These are phyloP conservation scores for Wickerhamomyces bovis DNA, from an alignment of 805 yeast genomes.

Conservation along the genomic window DNA sequence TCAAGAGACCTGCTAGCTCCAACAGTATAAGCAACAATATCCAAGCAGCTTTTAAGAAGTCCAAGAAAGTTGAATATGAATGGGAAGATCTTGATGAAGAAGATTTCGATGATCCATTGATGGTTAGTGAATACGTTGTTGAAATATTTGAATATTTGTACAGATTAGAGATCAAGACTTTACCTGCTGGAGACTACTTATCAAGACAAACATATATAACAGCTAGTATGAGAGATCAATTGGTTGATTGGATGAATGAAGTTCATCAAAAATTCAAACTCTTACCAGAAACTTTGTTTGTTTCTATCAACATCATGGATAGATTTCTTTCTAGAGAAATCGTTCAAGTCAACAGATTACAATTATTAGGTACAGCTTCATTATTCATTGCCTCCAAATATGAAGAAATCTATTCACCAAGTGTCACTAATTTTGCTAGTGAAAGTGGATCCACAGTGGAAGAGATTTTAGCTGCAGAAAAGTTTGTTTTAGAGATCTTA, in stretches of 20 bases:
- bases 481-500: constrained; percentile 66
- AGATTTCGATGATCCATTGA: constrained; percentile 73
- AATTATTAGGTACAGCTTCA: constrained; percentile 80
- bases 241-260: constrained; percentile 93
- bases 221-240: constrained; percentile 62
- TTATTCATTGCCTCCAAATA: constrained; percentile 87
- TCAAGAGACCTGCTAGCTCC: constrained; percentile 33
- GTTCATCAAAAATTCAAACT: constrained; percentile 80
- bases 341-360: constrained; percentile 76
- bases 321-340: constrained; percentile 72
- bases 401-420: constrained; percentile 89
- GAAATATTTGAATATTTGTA: constrained; percentile 81
- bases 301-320: constrained; percentile 85
- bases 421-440: constrained; percentile 78
- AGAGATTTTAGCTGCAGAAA: constrained; percentile 82
- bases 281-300: constrained; percentile 79
- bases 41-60: constrained; percentile 13
- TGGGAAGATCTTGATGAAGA: constrained; percentile 81
- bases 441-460: constrained; percentile 79
- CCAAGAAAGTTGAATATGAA: constrained; percentile 28
- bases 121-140: constrained; percentile 89
- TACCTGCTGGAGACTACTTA: constrained; percentile 44
- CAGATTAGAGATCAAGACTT: constrained; percentile 62
- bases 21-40: constrained; percentile 8
- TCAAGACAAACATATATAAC: constrained; percentile 37